phyloP scores from a whole-genome alignment of 192 early-diverging fungal genomes.

The Backusella westeae region DNA sequence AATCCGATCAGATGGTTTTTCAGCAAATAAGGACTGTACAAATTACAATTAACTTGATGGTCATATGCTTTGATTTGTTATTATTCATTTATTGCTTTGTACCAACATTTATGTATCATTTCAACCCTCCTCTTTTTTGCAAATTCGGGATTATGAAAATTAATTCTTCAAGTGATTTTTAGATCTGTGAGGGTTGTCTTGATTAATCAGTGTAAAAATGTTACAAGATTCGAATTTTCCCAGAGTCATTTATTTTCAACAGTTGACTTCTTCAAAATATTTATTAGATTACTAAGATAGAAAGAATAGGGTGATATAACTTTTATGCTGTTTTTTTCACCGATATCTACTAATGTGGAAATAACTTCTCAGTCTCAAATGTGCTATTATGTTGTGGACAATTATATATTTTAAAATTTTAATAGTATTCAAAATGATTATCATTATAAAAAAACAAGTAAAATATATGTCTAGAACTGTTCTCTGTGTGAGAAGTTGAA shows the following conservation, averaged over 20 bases:
- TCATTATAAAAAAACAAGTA: not conserved
- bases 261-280: not conserved
- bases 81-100: not conserved
- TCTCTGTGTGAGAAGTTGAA: not conserved
- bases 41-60: not conserved
- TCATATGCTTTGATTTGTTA: not conserved
- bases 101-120: not conserved
- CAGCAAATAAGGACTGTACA: not conserved
- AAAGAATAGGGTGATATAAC: not conserved
- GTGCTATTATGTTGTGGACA: not conserved
- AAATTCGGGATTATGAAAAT: not conserved
- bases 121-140: not conserved
- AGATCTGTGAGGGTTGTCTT: not conserved
- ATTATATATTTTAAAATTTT: not conserved
- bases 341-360: not conserved
- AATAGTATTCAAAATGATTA: not conserved
- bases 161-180: not conserved
- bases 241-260: not conserved
- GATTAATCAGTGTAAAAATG: not conserved
- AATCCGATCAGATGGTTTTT: too few relatives aligned
- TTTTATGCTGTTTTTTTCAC: not conserved
- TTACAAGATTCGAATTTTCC: not conserved
- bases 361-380: not conserved
- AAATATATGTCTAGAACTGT: not conserved
- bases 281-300: not conserved